These are phyloP conservation scores for Babesia gibsoni DNA, from an alignment of 169 alveolate species.

Conservation along the genomic window DNA sequence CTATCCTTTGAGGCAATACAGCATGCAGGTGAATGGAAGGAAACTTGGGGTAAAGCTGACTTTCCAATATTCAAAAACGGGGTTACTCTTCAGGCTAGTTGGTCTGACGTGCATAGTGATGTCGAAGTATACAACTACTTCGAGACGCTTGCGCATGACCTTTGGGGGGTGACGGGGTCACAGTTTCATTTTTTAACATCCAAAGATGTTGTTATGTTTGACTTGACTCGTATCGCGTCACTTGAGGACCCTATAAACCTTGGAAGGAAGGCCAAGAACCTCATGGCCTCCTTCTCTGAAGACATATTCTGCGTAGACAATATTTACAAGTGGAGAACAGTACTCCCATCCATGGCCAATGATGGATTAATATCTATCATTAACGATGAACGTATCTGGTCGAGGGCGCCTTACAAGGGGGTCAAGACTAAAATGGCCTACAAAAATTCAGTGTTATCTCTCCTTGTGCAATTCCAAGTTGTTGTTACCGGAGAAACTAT, in stretches of 20 bases:
- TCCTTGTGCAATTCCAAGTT: slow-evolving; percentile 27
- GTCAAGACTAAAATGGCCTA: slow-evolving; percentile 7
- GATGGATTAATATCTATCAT: slow-evolving; percentile 34
- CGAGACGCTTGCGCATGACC: slow-evolving; percentile 42
- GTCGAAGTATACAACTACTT: slow-evolving; percentile 27
- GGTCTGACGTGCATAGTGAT: slow-evolving; percentile 5
- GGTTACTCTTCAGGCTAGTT: slow-evolving; percentile 26
- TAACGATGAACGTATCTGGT: slow-evolving; percentile 42
- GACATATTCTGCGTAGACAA: slow-evolving; percentile 54
- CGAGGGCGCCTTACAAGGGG: slow-evolving; percentile 55
- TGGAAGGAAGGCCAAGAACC: neutral
- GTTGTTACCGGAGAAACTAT: neutral
- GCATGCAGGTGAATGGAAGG: slow-evolving; percentile 56
- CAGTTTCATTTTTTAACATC: slow-evolving; percentile 15
- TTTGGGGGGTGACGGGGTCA: slow-evolving; percentile 63
- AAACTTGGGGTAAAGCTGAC: slow-evolving; percentile 26
- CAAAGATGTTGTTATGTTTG: slow-evolving; percentile 19
- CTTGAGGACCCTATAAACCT: slow-evolving; percentile 1
- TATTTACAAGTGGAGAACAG: slow-evolving; percentile 44
- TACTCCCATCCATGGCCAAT: slow-evolving; percentile 36
- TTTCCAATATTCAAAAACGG: slow-evolving; percentile 24
- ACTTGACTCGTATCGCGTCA: slow-evolving; percentile 20
- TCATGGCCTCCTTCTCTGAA: slow-evolving; percentile 34
- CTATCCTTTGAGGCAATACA: slow-evolving; percentile 31
- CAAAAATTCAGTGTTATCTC: neutral